Evolutionary conservation across 202 grass and related monocot species (phyloP).

Genomic region (Sporobolus alterniflorus): DNA sequence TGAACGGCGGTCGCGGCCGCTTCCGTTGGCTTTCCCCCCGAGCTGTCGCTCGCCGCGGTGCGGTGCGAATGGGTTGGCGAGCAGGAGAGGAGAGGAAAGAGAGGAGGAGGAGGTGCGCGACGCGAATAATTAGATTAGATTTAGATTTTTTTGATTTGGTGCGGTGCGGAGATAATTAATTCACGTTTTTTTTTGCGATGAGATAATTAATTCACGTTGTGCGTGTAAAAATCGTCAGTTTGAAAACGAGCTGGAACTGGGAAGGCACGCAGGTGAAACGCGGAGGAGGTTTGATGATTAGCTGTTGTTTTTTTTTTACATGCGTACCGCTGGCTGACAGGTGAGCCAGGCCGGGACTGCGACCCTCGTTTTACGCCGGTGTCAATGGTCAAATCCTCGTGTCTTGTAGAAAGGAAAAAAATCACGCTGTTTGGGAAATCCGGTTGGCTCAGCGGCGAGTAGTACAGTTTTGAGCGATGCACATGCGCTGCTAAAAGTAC

Average conservation of each 20-base stretch:
- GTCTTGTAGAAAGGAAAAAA: constrained; percentile 25
- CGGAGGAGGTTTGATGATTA: no score
- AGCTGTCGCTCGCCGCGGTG: constrained; percentile 36
- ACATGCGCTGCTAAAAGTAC: neutral
- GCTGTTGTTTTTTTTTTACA: no score
- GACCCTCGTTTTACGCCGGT: constrained; percentile 12
- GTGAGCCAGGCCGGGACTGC: neutral
- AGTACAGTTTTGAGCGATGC: neutral
- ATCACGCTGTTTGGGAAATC: neutral
- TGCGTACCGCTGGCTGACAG: neutral
- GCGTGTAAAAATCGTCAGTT: neutral
- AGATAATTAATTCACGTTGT: neutral
- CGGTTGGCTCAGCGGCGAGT: no score
- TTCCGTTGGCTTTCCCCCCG: constrained; percentile 30
- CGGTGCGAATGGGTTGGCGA: constrained; percentile 1
- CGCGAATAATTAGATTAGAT: neutral
- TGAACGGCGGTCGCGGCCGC: constrained; percentile 29
- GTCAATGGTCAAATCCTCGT: constrained; percentile 25
- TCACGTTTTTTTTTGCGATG: neutral
- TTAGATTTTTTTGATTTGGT: neutral
- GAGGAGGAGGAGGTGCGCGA: neutral
- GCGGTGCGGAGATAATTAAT: neutral
- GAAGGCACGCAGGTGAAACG: no score
- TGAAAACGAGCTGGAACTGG: neutral
- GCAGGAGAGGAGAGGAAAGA: neutral